phyloP scores from a whole-genome alignment of 2,329 filamentous ascomycete genomes.

The Curvularia lunata region DNA sequence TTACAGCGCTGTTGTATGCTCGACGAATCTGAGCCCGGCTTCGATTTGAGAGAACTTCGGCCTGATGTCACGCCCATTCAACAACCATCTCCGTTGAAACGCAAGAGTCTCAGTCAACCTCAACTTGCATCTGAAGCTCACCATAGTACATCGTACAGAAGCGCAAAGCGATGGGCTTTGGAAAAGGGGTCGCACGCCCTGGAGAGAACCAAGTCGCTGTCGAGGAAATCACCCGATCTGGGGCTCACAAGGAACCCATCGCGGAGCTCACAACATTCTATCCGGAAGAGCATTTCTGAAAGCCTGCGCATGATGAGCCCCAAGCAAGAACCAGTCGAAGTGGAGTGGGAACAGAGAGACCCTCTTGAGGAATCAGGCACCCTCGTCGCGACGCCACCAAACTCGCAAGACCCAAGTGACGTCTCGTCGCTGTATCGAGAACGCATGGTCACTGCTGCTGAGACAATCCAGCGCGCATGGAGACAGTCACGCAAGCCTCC shows the following conservation, averaged over 20 bases:
- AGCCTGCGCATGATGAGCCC: conserved; percentile 38
- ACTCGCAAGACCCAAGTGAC: conserved; percentile 37
- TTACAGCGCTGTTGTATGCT: conserved; percentile 50
- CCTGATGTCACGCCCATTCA: conserved; percentile 30
- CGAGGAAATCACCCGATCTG: conserved; percentile 39
- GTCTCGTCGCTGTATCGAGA: conserved; percentile 36
- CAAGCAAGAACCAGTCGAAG: conserved; percentile 34
- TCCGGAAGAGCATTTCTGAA: conserved; percentile 46
- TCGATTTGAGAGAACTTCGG: conserved; percentile 37
- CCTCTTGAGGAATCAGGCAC: conserved; percentile 40
- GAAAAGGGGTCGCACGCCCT: conserved; percentile 46
- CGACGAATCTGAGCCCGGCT: conserved; percentile 45
- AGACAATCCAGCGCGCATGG: conserved; percentile 47
- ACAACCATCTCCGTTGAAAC: conserved; percentile 38
- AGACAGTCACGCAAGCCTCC: conserved; percentile 27
- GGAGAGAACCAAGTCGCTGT: conserved; percentile 43
- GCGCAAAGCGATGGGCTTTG: conserved; percentile 45
- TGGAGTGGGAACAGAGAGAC: conserved; percentile 40
- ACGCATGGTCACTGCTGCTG: conserved; percentile 39
- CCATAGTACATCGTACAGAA: conserved; percentile 43
- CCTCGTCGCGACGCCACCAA: conserved; percentile 36
- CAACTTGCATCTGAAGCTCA: conserved; percentile 36
- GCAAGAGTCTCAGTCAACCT: conserved; percentile 38
- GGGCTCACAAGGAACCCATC: conserved; percentile 40
- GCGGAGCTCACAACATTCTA: conserved; percentile 40